Percentiles rank a stretch among this genome's conserved stretches.
Conservation (phyloP, 305 asterid species). For the Fraxinus angustifolia region DNA sequence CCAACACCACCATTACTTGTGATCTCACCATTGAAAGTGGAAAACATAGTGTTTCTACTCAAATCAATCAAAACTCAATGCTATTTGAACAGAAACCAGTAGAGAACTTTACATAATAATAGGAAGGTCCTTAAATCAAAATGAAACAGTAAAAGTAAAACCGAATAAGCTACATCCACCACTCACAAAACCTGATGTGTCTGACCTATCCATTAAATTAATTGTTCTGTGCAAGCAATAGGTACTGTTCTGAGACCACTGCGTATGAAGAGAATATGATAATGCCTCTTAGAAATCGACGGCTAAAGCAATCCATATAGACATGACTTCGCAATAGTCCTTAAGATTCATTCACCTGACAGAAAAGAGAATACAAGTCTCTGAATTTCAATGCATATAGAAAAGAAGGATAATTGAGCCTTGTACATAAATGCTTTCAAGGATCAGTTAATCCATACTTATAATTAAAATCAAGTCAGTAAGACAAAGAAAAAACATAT, state of each 20-base stretch:
- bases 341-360: slow-evolving; percentile 34
- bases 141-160: slow-evolving; percentile 32
- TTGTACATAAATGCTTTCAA: background rate
- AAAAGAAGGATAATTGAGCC: background rate
- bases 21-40: slow-evolving; percentile 45
- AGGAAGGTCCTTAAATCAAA: slow-evolving; percentile 35
- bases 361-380: slow-evolving; percentile 16
- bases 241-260: slow-evolving; percentile 2
- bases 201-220: slow-evolving; percentile 70
- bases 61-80: slow-evolving; percentile 25
- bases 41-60: slow-evolving; percentile 33
- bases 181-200: slow-evolving; percentile 89
- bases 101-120: slow-evolving; percentile 24
- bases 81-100: slow-evolving; percentile 16
- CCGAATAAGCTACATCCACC: slow-evolving; percentile 58
- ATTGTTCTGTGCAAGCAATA: slow-evolving; percentile 16
- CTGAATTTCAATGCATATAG: background rate
- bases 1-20: slow-evolving; percentile 34
- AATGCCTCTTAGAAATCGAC: slow-evolving; percentile 9
- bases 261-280: slow-evolving; percentile 11
- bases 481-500: background rate
- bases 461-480: background rate
- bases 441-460: background rate
- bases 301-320: background rate
- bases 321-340: slow-evolving; percentile 15